Percentiles rank a stretch among this genome's conserved stretches.
phyloP scores from a whole-genome alignment of 192 early-diverging fungal species.

The Dissophora ornata region DNA sequence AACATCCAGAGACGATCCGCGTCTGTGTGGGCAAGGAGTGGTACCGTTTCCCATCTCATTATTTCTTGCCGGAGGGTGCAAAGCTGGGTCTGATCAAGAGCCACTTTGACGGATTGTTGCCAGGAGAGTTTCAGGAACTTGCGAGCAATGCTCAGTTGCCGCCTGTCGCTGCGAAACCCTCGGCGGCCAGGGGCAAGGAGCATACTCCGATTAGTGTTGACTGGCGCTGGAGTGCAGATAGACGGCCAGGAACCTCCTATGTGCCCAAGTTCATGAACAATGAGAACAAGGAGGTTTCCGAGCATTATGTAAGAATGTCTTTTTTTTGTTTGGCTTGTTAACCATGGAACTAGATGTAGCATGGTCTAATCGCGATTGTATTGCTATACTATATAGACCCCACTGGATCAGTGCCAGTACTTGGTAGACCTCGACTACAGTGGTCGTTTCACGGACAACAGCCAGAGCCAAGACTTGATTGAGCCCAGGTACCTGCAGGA shows the following conservation, averaged over 20 bases:
- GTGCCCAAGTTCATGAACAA: constrained; percentile 37
- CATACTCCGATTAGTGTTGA: constrained; percentile 32
- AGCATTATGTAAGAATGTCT: constrained; percentile 53
- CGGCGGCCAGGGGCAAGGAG: constrained; percentile 23
- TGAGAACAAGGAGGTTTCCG: constrained; percentile 47
- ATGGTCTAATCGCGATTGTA: no score
- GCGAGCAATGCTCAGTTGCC: constrained; percentile 11
- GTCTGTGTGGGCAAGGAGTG: constrained; percentile 96
- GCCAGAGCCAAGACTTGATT: neutral
- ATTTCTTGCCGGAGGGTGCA: constrained; percentile 82
- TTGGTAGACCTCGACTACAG: constrained; percentile 48
- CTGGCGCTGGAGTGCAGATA: constrained; percentile 50
- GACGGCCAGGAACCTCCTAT: constrained; percentile 38
- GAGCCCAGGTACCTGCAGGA: constrained; percentile 68
- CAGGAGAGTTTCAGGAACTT: constrained; percentile 78
- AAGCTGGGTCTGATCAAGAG: constrained; percentile 77
- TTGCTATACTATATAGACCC: constrained; percentile 35
- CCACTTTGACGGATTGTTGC: constrained; percentile 83
- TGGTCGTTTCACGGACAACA: constrained; percentile 11
- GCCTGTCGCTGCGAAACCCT: constrained; percentile 3
- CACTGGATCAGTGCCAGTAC: constrained; percentile 47
- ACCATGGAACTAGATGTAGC: no score
- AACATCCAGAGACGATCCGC: constrained; percentile 19
- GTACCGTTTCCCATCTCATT: constrained; percentile 94
- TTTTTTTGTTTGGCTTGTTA: no score